Evolutionary conservation across 768 basidiomycete genomes (phyloP).

Genomic region (Tephrocybe sp.): DNA sequence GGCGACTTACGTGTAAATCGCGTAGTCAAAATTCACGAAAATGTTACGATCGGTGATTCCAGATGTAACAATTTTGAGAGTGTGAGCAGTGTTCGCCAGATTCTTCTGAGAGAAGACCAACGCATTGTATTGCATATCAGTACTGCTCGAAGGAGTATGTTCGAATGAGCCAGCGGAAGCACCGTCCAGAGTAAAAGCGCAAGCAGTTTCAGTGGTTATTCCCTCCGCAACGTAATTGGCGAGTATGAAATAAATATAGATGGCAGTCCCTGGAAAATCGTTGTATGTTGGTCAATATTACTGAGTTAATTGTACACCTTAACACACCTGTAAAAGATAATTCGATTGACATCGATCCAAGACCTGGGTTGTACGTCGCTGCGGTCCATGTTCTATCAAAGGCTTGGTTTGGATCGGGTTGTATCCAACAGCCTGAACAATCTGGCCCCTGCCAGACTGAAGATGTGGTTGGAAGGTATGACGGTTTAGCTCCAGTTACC

Average conservation of each 20-base stretch:
- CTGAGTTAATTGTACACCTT: too few species aligned
- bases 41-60: conserved; percentile 23
- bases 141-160: conserved; percentile 24
- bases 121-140: conserved; percentile 24
- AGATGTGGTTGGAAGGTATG: conserved; percentile 12
- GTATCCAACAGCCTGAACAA: conserved; percentile 11
- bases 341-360: neutral
- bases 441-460: conserved; percentile 13
- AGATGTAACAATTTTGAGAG: conserved; percentile 27
- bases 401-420: conserved; percentile 3
- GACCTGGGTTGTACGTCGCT: conserved; percentile 12
- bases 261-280: conserved; percentile 26
- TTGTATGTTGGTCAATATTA: neutral
- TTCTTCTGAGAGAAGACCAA: conserved; percentile 25
- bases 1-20: conserved; percentile 34
- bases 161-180: conserved; percentile 17
- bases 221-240: conserved; percentile 22
- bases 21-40: conserved; percentile 40
- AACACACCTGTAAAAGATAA: neutral
- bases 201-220: conserved; percentile 20
- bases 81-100: conserved; percentile 26
- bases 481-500: conserved; percentile 11
- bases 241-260: conserved; percentile 35
- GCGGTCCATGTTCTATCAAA: conserved; percentile 18
- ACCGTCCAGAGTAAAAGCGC: conserved; percentile 31